Evolutionary conservation across 805 yeast genomes (phyloP), one percentile per base, ranked within the genome.

Genomic region (Zygosaccharomyces kombuchaensis): DNA sequence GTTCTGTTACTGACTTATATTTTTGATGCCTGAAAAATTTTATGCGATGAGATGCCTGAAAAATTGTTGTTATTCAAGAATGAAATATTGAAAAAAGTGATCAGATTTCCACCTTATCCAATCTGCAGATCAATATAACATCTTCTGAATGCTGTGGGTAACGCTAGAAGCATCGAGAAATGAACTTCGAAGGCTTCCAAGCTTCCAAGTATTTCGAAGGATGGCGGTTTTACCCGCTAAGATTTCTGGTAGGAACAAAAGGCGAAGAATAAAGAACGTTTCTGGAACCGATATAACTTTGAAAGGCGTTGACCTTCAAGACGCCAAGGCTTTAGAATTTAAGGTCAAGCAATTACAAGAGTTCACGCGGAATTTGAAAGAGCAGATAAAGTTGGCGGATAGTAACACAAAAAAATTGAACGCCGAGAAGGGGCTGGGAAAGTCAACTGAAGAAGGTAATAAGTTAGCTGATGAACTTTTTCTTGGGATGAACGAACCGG

Each of bases 341-440:
- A 63, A 62, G 40, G 43, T 63, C 9, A 59, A 56, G 30, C 64
- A 62, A 27, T 36, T 63, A 29, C 57, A 56, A 26, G 60, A 54
- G 39, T 62, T 60, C 44, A 60, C 65, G 3, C 54, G 55, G 34
- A 52, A 47, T 30, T 34, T 61, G 12, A 51, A 52, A 30, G 48
- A 50, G 13, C 57, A 51, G 38, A 45, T 55, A n/a, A 50, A 50
- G 29, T 36, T 43, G 27, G 46, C 53, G 8, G 56, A 50, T 25
- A 47, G 34, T 36, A 36, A 42, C 25, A 40, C 38, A 9, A 43
- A 43, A 36, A 46, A 46, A 27, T 42, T 40, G 27, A 45, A 42
- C 21, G 38, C 36, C 2, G 36, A 42, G 23, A 26, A 37, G 17
- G 37, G 35, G 6, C 22, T n/a, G 21, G n/a, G 25, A 29, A 31